Conservation (phyloP, 1,284 basidiomycete genomes). For the Pseudozyma pruni region DNA sequence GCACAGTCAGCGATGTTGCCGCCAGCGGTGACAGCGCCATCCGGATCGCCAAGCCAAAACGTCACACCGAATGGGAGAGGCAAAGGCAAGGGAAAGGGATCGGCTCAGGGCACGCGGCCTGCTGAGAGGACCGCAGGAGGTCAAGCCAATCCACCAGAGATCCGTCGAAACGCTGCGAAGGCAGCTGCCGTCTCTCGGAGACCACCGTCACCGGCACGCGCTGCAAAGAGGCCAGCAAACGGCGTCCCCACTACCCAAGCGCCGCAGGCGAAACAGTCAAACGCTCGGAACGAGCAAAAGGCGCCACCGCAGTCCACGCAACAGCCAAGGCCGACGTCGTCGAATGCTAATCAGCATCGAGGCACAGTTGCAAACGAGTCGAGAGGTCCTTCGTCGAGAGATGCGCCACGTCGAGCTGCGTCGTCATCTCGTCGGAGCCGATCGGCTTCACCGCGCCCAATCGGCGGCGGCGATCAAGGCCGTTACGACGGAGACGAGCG, state of each 20-base stretch:
- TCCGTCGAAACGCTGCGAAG: constrained; percentile 7
- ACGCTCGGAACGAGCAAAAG: constrained; percentile 11
- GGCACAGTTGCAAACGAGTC: too few species aligned
- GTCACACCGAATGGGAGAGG: constrained; percentile 11
- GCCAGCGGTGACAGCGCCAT: neutral
- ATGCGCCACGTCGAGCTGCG: neutral
- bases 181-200: neutral
- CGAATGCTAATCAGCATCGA: too few species aligned
- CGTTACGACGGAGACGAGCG: neutral
- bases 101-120: neutral
- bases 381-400: neutral
- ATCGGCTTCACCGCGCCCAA: constrained; percentile 13
- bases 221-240: constrained; percentile 11
- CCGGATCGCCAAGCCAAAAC: neutral
- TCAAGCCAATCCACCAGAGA: constrained; percentile 22
- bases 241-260: neutral
- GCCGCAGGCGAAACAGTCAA: too few species aligned
- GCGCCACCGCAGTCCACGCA: neutral
- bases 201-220: neutral
- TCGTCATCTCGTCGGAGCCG: neutral
- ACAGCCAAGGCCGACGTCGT: neutral
- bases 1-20: neutral
- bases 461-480: neutral
- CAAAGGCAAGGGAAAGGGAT: constrained; percentile 10
- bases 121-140: neutral